These are phyloP conservation scores for Penicillium griseofulvum DNA, from an alignment of 2,329 filamentous ascomycete genomes.

Conservation along the genomic window DNA sequence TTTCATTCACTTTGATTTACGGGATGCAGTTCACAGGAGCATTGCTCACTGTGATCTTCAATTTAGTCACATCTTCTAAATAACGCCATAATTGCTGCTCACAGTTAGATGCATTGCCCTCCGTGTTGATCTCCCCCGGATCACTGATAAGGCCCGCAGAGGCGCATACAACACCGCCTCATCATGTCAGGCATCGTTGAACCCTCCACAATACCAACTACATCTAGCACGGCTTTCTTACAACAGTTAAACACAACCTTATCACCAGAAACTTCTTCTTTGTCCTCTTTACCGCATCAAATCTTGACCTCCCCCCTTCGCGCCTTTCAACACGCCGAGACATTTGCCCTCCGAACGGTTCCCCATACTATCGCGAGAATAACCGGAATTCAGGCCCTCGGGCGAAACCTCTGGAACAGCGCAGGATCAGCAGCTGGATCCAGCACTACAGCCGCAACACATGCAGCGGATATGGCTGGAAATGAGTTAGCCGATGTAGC, in stretches of 20 bases:
- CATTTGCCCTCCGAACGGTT: slow-evolving; percentile 35
- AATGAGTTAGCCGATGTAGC: slow-evolving; percentile 35
- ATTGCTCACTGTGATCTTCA: slow-evolving; percentile 14
- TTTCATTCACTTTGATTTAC: slow-evolving; percentile 4
- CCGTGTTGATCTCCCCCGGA: slow-evolving; percentile 19
- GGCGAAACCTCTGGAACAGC: slow-evolving; percentile 24
- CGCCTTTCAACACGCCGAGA: slow-evolving; percentile 36
- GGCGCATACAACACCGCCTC: slow-evolving; percentile 1
- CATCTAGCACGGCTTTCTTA: slow-evolving; percentile 19
- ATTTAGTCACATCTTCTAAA: not conserved
- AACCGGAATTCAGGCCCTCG: slow-evolving; percentile 28
- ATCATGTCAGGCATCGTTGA: slow-evolving; percentile 28
- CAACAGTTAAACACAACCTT: slow-evolving; percentile 20
- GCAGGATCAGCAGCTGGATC: slow-evolving; percentile 15
- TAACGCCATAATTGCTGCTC: not conserved
- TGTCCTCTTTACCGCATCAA: slow-evolving; percentile 31
- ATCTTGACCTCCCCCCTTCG: slow-evolving; percentile 39
- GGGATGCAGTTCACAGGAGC: slow-evolving; percentile 15
- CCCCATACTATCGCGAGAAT: slow-evolving; percentile 34
- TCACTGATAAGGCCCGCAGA: slow-evolving; percentile 18
- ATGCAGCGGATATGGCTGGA: slow-evolving; percentile 33
- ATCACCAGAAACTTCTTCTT: slow-evolving; percentile 18
- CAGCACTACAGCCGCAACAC: slow-evolving; percentile 42
- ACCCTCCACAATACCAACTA: slow-evolving; percentile 19
- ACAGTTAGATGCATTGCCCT: not conserved